Conservation (phyloP, 2,329 filamentous ascomycete species). For the Pyrenophora graminea region DNA sequence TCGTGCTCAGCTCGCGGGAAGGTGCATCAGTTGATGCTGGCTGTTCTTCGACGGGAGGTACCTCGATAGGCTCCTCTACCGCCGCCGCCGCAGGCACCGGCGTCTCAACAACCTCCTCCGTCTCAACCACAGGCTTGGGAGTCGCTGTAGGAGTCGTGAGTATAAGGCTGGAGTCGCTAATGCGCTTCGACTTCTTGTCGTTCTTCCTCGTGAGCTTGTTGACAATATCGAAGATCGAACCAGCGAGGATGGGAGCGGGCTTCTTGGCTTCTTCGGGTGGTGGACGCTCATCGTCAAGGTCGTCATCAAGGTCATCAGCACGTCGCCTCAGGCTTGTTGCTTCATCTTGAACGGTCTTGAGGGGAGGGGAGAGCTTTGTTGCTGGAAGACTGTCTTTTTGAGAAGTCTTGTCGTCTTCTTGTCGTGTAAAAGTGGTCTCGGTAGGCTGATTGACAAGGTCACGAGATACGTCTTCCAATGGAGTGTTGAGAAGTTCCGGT, state of each 20-base stretch:
- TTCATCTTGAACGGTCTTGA: constrained; percentile 34
- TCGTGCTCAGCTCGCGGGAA: constrained; percentile 28
- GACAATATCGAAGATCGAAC: constrained; percentile 36
- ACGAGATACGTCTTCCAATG: not conserved
- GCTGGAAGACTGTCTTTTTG: not conserved
- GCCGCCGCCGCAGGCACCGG: not conserved
- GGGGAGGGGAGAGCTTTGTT: constrained; percentile 28
- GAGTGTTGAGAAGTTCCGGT: not conserved
- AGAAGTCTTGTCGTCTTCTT: not conserved
- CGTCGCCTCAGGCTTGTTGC: constrained; percentile 32
- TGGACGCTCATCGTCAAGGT: constrained; percentile 21
- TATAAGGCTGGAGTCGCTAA: constrained; percentile 23
- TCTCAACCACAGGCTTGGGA: constrained; percentile 25
- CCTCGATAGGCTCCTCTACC: constrained; percentile 12
- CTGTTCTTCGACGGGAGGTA: constrained; percentile 5
- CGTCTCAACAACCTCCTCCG: constrained; percentile 23
- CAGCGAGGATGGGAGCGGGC: constrained; percentile 14
- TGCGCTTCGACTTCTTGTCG: constrained; percentile 24
- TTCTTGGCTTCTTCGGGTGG: constrained; percentile 14
- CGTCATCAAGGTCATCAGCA: constrained; percentile 31
- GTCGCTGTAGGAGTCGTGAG: constrained; percentile 32
- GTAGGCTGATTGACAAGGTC: constrained; percentile 1
- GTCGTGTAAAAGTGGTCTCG: not conserved
- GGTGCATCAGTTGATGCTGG: constrained; percentile 1
- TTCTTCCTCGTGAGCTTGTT: constrained; percentile 35